Conservation (phyloP, 805 yeast genomes). For the Debaryomyces castellii region DNA sequence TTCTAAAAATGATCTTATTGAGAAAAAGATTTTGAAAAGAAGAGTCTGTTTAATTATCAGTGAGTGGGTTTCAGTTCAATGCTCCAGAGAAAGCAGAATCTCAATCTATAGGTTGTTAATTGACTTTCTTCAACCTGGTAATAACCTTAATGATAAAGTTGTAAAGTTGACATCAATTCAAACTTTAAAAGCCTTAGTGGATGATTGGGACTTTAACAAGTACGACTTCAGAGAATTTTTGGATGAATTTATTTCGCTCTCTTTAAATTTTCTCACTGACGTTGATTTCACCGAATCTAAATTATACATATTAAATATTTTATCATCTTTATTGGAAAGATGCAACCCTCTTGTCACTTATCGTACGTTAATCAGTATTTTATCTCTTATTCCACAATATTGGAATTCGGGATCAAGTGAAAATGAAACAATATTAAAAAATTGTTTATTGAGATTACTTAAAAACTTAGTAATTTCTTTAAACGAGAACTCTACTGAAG, state of each 20-base stretch:
- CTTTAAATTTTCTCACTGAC: slow-evolving; percentile 49
- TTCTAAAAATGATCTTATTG: slow-evolving; percentile 40
- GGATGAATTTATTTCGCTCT: slow-evolving; percentile 47
- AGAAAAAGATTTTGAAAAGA: slow-evolving; percentile 66
- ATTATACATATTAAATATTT: slow-evolving; percentile 64
- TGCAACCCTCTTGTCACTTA: slow-evolving; percentile 63
- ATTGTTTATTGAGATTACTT: slow-evolving; percentile 50
- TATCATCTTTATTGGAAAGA: slow-evolving; percentile 61
- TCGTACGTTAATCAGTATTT: slow-evolving; percentile 49
- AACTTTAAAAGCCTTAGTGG: slow-evolving; percentile 65
- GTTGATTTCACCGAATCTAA: slow-evolving; percentile 72
- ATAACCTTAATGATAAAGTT: slow-evolving; percentile 65
- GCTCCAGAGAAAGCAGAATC: slow-evolving; percentile 57
- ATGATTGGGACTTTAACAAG: slow-evolving; percentile 85
- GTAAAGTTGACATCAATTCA: slow-evolving; percentile 74
- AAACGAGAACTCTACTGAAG: slow-evolving; percentile 48
- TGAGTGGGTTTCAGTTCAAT: slow-evolving; percentile 76
- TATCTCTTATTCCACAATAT: slow-evolving; percentile 60
- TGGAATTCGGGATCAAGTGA: slow-evolving; percentile 66
- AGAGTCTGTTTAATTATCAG: slow-evolving; percentile 73
- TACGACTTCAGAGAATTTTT: slow-evolving; percentile 65
- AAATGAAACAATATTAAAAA: slow-evolving; percentile 38
- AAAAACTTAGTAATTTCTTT: slow-evolving; percentile 56
- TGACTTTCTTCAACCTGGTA: slow-evolving; percentile 45
- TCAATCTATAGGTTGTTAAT: slow-evolving; percentile 59